Conservation (phyloP, 768 basidiomycete species). For the Tulasnella sp. region DNA sequence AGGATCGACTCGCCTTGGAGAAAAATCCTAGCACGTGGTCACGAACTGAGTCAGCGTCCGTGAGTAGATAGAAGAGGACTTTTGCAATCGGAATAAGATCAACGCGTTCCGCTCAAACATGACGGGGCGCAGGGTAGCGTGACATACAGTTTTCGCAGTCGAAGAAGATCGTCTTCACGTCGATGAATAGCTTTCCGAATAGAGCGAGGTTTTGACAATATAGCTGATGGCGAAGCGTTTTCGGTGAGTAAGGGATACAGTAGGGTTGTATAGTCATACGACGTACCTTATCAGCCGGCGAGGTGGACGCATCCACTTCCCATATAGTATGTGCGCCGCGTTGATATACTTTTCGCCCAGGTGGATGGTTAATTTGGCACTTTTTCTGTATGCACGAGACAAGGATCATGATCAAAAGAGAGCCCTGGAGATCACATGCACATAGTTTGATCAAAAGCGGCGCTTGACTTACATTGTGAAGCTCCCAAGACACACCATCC, state of each 20-base stretch:
- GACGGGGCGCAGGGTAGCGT: not conserved
- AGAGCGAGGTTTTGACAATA: conserved; percentile 94
- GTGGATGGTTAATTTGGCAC: conserved; percentile 61
- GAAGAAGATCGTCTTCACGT: conserved; percentile 91
- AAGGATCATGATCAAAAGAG: not conserved
- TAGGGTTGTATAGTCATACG: not conserved
- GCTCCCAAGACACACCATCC: conserved; percentile 50
- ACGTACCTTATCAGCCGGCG: not conserved
- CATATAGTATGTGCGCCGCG: conserved; percentile 82
- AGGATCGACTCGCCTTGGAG: conserved; percentile 39
- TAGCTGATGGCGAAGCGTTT: conserved; percentile 39
- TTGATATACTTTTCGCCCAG: conserved; percentile 84
- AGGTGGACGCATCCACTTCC: conserved; percentile 71
- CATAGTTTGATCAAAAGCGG: not conserved
- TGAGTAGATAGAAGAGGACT: conserved; percentile 90
- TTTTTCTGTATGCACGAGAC: conserved; percentile 36
- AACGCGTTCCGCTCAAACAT: not conserved
- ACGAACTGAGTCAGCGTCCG: conserved; percentile 64
- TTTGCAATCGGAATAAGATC: conserved; percentile 1
- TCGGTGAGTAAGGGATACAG: not conserved
- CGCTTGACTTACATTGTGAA: conserved; percentile 43
- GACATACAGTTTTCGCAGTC: conserved; percentile 73
- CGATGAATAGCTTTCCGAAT: conserved; percentile 98
- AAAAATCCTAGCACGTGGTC: conserved; percentile 77
- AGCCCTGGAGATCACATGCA: no score